Base-by-base conservation (phyloP, 2,329 filamentous ascomycete genomes). In the Ampelomyces quisqualis region DNA sequence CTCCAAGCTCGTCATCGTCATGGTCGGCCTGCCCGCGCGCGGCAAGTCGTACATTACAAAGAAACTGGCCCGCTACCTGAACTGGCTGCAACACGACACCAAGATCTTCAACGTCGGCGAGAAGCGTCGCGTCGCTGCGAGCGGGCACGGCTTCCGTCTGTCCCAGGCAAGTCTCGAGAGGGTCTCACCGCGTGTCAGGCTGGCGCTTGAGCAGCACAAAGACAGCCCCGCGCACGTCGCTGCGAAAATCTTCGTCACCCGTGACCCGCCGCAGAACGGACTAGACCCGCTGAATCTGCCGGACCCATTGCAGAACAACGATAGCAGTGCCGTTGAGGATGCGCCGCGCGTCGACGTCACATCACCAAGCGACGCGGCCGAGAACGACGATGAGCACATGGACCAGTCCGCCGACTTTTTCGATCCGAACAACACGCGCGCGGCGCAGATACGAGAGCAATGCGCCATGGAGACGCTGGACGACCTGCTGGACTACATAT, bases 21-120 rank as follows among this genome's bases (percentile, higher is more conserved):
- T 98, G 93, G 93, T 98, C 46, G 93, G 93, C 50, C 74, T 98
- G 58, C 93, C 93, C 2, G 93, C 93, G 7, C 79, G 93, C 60
- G 93, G 93, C 65, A 98, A 98, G 73, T 96, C 90, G 40, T 98
- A 98, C 71, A 95, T 98, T 60, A 97, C 93, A 47, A 97, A 97
- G 76, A 98, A 98, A 73, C 80, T 98, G 49, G 87, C 93, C 44
- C 81, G 93, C 47, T 98, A 97, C 65, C 74, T 98, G 35, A 91
- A 94, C 34, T 98, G 93, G 93, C 83, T 96, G 61, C 93, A 98
- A 64, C 91, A 98, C 70, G 88, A 95, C 61, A 93, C 90, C 9
- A 81, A 79, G 54, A 96, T 98, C 57, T 98, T 98, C 80, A 98
- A 98, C 60, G 93, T 98, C 24, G 93, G 93, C 46, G 91, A 95